Conservation (phyloP, 345 rosid genomes). For the Iberis pinnata region DNA sequence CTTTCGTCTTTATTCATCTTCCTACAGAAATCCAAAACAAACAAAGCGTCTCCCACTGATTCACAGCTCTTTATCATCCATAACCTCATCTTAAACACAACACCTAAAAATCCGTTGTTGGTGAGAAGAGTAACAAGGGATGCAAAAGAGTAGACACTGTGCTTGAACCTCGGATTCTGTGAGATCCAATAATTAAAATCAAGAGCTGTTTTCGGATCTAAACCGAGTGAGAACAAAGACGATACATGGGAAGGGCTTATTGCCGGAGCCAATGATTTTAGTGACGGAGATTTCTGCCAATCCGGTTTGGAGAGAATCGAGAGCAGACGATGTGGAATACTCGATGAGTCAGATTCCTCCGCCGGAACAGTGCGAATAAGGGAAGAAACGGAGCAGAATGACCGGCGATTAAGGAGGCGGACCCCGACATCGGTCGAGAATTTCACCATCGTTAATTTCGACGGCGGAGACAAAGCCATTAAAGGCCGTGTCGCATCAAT, state of each 20-base stretch:
- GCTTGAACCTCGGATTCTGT: constrained; percentile 41
- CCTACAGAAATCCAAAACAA: constrained; percentile 36
- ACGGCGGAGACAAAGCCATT: constrained; percentile 9
- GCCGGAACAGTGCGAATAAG: constrained; percentile 5
- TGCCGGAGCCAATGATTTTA: constrained; percentile 34
- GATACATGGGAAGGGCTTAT: constrained; percentile 46
- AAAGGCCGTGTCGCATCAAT: neutral
- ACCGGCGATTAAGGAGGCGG: constrained; percentile 19
- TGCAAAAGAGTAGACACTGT: constrained; percentile 41
- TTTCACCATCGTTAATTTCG: constrained; percentile 21
- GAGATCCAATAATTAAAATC: constrained; percentile 50
- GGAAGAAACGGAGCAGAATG: constrained; percentile 23
- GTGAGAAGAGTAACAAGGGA: constrained; percentile 42
- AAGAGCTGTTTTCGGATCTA: constrained; percentile 46
- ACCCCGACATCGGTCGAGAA: constrained; percentile 14
- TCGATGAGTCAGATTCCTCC: constrained; percentile 25
- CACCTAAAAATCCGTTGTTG: constrained; percentile 25
- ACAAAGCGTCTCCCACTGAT: constrained; percentile 34
- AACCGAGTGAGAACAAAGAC: constrained; percentile 34
- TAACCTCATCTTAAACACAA: constrained; percentile 41
- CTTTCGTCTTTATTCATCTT: constrained; percentile 36
- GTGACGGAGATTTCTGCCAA: constrained; percentile 47
- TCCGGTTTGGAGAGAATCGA: constrained; percentile 44
- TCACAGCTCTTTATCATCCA: constrained; percentile 46
- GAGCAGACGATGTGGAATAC: constrained; percentile 36